Conservation (phyloP, 2,329 filamentous ascomycete genomes). For the Calonectria montana region DNA sequence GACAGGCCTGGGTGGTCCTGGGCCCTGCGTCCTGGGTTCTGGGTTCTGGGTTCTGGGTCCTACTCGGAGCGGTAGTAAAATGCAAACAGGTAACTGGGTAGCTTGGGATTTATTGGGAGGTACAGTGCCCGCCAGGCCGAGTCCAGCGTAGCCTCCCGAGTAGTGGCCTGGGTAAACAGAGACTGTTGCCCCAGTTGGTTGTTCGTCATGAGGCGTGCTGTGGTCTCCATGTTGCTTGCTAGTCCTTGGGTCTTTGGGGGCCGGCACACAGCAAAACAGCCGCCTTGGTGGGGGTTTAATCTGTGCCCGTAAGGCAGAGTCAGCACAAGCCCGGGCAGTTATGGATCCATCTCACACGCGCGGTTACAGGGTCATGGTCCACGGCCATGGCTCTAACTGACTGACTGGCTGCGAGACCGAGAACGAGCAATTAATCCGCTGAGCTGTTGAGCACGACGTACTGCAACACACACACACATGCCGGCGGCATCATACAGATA, state of each 20-base stretch:
- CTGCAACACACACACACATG: background rate
- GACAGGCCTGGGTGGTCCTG: background rate
- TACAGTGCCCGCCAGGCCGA: background rate
- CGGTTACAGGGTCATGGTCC: slow-evolving; percentile 3
- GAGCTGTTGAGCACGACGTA: background rate
- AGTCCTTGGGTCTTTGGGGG: background rate
- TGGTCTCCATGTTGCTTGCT: background rate
- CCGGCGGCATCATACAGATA: background rate
- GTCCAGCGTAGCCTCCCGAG: background rate
- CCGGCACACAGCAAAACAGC: slow-evolving; percentile 10
- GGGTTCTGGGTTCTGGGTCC: too few species aligned
- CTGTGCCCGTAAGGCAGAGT: slow-evolving; percentile 3
- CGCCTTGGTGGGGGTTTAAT: slow-evolving; percentile 6
- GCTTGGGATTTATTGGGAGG: background rate
- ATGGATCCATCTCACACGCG: slow-evolving; percentile 6
- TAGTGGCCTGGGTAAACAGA: background rate
- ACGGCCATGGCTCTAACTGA: background rate
- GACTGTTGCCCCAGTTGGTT: background rate
- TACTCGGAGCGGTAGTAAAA: too few species aligned
- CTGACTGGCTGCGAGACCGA: background rate
- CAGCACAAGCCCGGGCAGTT: background rate
- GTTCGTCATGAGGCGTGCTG: background rate
- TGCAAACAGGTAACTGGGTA: background rate
- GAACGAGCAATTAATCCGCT: background rate
- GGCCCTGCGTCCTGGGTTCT: background rate